A percentile compares a stretch with the other conserved stretches of the same genome.
Conservation (phyloP, 1,139 yeast genomes). For the Magnusiomyces paraingens region DNA sequence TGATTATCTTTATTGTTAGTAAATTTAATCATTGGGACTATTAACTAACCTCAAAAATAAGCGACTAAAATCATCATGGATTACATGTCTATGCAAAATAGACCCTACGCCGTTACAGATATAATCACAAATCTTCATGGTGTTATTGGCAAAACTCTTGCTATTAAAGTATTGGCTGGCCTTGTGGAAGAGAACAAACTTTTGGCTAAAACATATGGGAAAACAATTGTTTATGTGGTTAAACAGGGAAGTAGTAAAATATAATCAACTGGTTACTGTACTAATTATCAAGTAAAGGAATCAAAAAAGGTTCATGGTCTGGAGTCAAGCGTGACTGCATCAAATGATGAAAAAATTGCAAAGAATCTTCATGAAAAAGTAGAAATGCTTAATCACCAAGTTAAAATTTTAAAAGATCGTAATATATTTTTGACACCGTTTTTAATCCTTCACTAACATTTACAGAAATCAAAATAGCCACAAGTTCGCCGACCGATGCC, state of each 20-base stretch:
- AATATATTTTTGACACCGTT: neutral
- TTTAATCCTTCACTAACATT: neutral
- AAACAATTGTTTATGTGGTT: slow-evolving; percentile 33
- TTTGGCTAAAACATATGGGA: slow-evolving; percentile 33
- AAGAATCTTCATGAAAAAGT: slow-evolving; percentile 18
- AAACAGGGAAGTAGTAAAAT: slow-evolving; percentile 20
- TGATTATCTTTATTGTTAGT: too few species aligned
- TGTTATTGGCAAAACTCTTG: slow-evolving; percentile 28
- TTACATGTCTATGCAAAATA: slow-evolving; percentile 36
- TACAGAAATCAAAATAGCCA: slow-evolving; percentile 8
- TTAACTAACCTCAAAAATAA: neutral
- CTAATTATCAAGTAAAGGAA: neutral
- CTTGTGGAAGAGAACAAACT: slow-evolving; percentile 28
- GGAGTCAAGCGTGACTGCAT: slow-evolving; percentile 16
- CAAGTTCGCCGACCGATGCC: slow-evolving; percentile 15
- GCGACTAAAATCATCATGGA: slow-evolving; percentile 21
- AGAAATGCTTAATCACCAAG: slow-evolving; percentile 10
- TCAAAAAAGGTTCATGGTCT: slow-evolving; percentile 9
- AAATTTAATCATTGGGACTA: neutral
- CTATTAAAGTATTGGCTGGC: slow-evolving; percentile 28
- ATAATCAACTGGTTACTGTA: neutral
- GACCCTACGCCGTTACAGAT: slow-evolving; percentile 38
- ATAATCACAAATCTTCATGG: slow-evolving; percentile 36
- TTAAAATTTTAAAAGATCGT: slow-evolving; percentile 18
- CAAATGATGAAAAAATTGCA: slow-evolving; percentile 18